phyloP scores from a whole-genome alignment of 805 yeast species.

The Sungouiozyma ichnusensis region DNA sequence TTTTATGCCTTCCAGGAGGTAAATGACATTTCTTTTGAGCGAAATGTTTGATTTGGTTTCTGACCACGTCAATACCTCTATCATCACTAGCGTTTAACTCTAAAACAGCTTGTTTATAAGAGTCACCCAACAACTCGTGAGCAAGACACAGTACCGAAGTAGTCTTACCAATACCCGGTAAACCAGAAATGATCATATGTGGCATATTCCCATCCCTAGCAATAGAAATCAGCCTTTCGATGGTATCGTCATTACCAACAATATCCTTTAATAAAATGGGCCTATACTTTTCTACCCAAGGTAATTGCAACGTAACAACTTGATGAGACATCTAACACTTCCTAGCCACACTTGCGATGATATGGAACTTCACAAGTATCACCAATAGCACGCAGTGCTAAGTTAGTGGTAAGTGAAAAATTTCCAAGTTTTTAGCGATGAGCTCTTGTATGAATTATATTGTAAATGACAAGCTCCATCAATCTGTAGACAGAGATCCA shows the following conservation, averaged over 20 bases:
- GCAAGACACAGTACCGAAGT: constrained; percentile 90
- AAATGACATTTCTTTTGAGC: constrained; percentile 87
- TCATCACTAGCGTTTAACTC: constrained; percentile 96
- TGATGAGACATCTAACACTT: constrained; percentile 6
- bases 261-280: constrained; percentile 72
- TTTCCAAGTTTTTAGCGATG: not conserved
- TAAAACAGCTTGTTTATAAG: constrained; percentile 70
- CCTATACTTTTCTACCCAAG: constrained; percentile 92
- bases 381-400: not conserved
- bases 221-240: constrained; percentile 71
- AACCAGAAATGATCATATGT: constrained; percentile 87
- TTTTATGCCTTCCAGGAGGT: constrained; percentile 86
- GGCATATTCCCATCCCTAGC: constrained; percentile 95
- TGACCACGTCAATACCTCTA: constrained; percentile 92
- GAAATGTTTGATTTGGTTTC: constrained; percentile 88
- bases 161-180: constrained; percentile 97
- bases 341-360: not conserved
- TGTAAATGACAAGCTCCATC: no score
- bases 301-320: constrained; percentile 24
- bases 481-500: no score
- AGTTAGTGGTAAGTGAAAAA: not conserved
- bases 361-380: no score
- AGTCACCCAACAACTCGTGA: constrained; percentile 62
- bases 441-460: not conserved
- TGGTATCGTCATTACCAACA: constrained; percentile 88